phyloP scores from a whole-genome alignment of 2,329 filamentous ascomycete genomes.

The Fusarium subtropicale region DNA sequence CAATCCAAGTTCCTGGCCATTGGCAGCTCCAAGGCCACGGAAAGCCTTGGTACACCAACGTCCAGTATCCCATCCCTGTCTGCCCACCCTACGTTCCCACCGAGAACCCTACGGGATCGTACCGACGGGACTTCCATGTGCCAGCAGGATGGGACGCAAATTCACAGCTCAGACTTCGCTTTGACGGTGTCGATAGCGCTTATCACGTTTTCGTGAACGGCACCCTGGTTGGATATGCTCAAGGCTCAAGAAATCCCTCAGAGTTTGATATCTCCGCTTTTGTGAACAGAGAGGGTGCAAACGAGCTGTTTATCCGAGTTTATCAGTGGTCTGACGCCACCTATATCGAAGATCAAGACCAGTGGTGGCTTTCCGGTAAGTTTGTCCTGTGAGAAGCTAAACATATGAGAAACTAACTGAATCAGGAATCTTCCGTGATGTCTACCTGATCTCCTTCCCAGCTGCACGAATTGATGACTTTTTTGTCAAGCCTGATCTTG shows the following conservation, averaged over 20 bases:
- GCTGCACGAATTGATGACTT: slow-evolving; percentile 67
- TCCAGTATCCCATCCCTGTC: slow-evolving; percentile 73
- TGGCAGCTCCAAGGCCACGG: slow-evolving; percentile 79
- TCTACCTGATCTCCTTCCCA: slow-evolving; percentile 70
- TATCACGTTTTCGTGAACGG: slow-evolving; percentile 79
- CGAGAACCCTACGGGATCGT: slow-evolving; percentile 74
- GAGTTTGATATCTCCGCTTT: slow-evolving; percentile 74
- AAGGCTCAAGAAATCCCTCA: slow-evolving; percentile 74
- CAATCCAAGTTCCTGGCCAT: slow-evolving; percentile 71
- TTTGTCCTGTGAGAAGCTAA: slow-evolving; percentile 51
- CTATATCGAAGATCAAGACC: slow-evolving; percentile 77
- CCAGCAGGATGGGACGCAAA: slow-evolving; percentile 59
- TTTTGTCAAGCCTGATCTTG: slow-evolving; percentile 67
- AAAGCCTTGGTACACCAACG: slow-evolving; percentile 75
- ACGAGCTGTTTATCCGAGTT: slow-evolving; percentile 71
- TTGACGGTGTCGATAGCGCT: slow-evolving; percentile 78
- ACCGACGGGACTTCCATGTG: slow-evolving; percentile 66
- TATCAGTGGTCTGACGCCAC: slow-evolving; percentile 77
- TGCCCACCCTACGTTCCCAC: slow-evolving; percentile 71
- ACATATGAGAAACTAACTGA: slow-evolving; percentile 46
- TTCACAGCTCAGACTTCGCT: slow-evolving; percentile 71
- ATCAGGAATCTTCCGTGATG: slow-evolving; percentile 72
- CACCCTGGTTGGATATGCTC: slow-evolving; percentile 71
- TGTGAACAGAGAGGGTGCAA: slow-evolving; percentile 56
- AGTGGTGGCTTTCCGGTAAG: slow-evolving; percentile 75